Percentiles rank a stretch among this genome's conserved stretches.
Conservation (phyloP, 2,329 filamentous ascomycete species). For the Aspergillus sp. region DNA sequence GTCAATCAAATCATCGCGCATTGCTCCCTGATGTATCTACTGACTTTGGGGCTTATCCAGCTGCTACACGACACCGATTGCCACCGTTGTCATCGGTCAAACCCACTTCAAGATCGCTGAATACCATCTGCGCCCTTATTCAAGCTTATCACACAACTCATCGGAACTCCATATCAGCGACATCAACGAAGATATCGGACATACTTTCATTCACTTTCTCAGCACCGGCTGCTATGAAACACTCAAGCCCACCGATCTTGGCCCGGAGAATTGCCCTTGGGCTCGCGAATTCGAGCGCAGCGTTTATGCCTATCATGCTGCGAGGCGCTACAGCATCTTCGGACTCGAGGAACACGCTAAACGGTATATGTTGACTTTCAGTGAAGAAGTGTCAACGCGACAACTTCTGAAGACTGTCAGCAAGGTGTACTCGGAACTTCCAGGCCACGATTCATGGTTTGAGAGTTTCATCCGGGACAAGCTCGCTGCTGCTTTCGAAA, state of each 20-base stretch:
- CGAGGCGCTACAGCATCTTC: background rate
- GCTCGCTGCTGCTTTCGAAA: background rate
- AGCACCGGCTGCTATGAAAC: background rate
- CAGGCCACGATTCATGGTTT: background rate
- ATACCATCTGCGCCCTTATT: background rate
- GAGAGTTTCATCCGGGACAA: background rate
- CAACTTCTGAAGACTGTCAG: background rate
- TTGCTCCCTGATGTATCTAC: background rate
- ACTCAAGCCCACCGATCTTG: background rate
- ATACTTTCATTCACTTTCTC: background rate
- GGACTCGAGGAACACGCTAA: background rate
- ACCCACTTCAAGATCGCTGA: background rate
- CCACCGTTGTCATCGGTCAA: background rate
- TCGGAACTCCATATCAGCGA: background rate
- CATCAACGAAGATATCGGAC: background rate
- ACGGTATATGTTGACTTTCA: background rate
- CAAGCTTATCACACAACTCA: background rate
- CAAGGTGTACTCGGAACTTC: background rate
- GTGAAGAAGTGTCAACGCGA: background rate
- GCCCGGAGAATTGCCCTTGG: background rate
- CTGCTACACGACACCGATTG: background rate
- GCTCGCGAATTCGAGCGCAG: background rate
- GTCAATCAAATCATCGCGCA: background rate
- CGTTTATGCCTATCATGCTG: background rate
- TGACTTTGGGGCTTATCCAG: background rate